Evolutionary conservation across 768 basidiomycete genomes (phyloP), one percentile per base, ranked within the genome.

Genomic region (Gymnopilus junonius): DNA sequence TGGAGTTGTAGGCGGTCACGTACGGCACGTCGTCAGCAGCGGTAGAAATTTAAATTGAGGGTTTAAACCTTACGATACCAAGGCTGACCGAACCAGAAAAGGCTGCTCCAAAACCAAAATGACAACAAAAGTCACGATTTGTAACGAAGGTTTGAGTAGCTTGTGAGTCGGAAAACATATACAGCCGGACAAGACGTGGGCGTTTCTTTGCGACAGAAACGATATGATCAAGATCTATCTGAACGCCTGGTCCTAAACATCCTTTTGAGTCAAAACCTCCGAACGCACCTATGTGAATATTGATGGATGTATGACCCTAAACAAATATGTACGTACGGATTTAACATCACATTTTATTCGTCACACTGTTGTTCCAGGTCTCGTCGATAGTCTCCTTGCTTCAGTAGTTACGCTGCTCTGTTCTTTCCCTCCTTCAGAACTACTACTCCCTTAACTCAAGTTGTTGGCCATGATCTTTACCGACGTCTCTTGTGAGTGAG

Each of bases 201-300:
- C 23, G n/a, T 17, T 40, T 39, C 8, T 42, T 25, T 29, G 48
- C 23, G 54, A 23, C 23, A 29, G 14, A 21, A 39, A 25, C n/a
- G 37, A 55, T 20, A 31, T 27, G 23, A 37, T 55, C 34, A 39
- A 55, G 54, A 35, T 21, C 35, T 32, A 20, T 45, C 27, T 34
- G 23, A 10, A 34, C 15, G 32, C 23, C 34, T 48, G 58, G 58
- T 59, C 25, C 58, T 21, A 35, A n/a, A 48, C 21, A 6, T 2
- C 58, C 58, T 48, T 48, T 48, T 48, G 11, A 15, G 58, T 59
- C 58, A 32, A 59, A 31, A 59, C n/a, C 45, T 59, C 45, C 45
- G 58, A 21, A 46, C 20, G 34, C 21, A 8, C n/a, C 29, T 45
- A 31, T 46, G 29, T 25, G 45, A 59, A 35, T 37, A 35, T 34